Percentiles rank a stretch among this genome's conserved stretches.
Evolutionary conservation across 179 eudicot genomes (phyloP).

Genomic region (Spinacia oleracea): DNA sequence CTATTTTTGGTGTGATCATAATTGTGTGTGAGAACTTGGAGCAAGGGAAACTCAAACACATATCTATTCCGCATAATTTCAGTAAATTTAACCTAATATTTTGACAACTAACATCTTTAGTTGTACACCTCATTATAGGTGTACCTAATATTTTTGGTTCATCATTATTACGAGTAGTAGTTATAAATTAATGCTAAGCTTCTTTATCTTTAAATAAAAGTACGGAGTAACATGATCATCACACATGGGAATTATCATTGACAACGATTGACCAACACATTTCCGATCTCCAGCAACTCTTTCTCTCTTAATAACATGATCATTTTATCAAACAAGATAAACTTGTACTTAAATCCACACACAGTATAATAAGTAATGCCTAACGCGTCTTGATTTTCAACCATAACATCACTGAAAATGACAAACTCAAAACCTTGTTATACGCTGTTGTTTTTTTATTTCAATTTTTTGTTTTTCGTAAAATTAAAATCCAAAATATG

Average conservation of each 20-base stretch:
- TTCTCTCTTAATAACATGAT: background rate
- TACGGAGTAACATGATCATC: constrained; percentile 22
- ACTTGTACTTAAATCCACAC: background rate
- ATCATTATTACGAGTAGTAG: background rate
- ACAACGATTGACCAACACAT: background rate
- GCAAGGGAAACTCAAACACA: background rate
- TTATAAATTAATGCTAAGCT: constrained; percentile 13
- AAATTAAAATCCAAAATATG: no score
- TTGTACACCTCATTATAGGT: constrained; percentile 12
- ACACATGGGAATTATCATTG: constrained; percentile 18
- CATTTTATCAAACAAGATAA: background rate
- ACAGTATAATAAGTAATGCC: no score
- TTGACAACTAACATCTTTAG: constrained; percentile 11
- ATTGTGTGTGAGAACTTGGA: background rate
- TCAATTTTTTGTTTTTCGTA: no score
- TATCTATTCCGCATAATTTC: background rate
- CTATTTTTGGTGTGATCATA: background rate
- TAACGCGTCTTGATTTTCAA: background rate
- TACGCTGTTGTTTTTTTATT: no score
- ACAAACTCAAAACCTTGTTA: no score
- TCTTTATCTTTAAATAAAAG: constrained; percentile 25
- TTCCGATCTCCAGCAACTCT: background rate
- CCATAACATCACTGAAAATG: no score
- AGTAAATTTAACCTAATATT: constrained; percentile 16
- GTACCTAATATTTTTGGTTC: constrained; percentile 13